A percentile compares a stretch with the other conserved stretches of the same genome.
Evolutionary conservation across 2,329 filamentous ascomycete genomes (phyloP).

Genomic region (Epichloe scottii): DNA sequence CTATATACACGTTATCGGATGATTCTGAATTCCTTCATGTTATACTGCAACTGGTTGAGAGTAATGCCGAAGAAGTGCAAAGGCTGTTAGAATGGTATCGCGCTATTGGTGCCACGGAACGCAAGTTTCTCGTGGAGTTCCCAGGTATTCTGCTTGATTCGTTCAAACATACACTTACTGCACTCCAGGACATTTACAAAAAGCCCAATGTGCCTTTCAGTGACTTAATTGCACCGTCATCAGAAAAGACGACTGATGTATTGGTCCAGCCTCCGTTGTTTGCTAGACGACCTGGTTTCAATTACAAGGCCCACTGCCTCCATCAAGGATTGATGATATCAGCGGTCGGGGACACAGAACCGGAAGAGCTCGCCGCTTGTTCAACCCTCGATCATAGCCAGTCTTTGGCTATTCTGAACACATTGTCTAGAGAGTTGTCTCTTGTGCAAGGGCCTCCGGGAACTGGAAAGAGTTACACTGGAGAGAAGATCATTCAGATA

Average conservation of each 20-base stretch:
- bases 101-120: conserved; percentile 4
- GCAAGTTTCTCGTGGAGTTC: conserved; percentile 42
- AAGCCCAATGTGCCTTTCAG: conserved; percentile 34
- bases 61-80: conserved; percentile 9
- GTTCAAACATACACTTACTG: conserved; percentile 43
- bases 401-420: conserved; percentile 36
- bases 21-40: conserved; percentile 18
- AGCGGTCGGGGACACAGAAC: conserved; percentile 7
- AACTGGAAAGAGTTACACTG: conserved; percentile 54
- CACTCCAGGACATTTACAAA: conserved; percentile 39
- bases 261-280: conserved; percentile 37
- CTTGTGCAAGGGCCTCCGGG: conserved; percentile 61
- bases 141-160: conserved; percentile 45
- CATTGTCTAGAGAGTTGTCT: conserved; percentile 38
- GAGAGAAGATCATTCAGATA: conserved; percentile 44
- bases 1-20: conserved; percentile 17
- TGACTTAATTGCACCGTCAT: conserved; percentile 28
- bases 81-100: conserved; percentile 18
- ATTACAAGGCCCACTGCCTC: conserved; percentile 30
- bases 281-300: conserved; percentile 32
- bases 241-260: conserved; percentile 8
- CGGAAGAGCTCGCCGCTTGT: conserved; percentile 15
- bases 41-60: conserved; percentile 17
- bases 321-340: conserved; percentile 14
- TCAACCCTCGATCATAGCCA: conserved; percentile 41